These are phyloP conservation scores for Ambrosia hybrid DNA, from an alignment of 140 eudicot genomes.

Conservation along the genomic window DNA sequence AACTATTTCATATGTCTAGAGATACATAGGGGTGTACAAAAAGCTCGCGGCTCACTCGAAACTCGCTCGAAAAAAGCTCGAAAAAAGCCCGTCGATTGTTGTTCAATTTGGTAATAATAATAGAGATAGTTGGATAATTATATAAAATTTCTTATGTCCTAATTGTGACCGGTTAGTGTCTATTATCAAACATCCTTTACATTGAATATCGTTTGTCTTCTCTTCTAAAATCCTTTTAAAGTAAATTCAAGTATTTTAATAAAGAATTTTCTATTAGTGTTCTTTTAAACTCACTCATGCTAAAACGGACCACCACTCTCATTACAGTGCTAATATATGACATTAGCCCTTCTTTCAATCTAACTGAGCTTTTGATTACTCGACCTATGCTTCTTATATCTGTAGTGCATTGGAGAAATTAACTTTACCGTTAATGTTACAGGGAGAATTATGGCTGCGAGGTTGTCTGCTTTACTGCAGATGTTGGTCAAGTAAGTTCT, in stretches of 20 bases:
- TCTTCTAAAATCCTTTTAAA: neutral
- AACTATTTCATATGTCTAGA: too few species aligned
- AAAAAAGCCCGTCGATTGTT: neutral
- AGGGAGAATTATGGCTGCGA: constrained; percentile 98
- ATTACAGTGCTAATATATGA: too few species aligned
- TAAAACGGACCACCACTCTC: too few species aligned
- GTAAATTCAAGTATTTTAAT: neutral
- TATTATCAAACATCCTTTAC: constrained; percentile 13
- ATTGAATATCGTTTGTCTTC: neutral
- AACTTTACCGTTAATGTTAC: constrained; percentile 26
- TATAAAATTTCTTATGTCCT: neutral
- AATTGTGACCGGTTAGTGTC: constrained; percentile 5
- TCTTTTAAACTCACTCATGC: too few species aligned
- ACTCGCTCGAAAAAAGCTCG: too few species aligned
- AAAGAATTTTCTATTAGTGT: neutral
- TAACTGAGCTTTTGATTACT: too few species aligned
- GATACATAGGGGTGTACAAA: too few species aligned
- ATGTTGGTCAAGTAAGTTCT: constrained; percentile 93
- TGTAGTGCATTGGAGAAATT: constrained; percentile 1
- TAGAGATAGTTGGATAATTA: constrained; percentile 13
- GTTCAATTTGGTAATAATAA: neutral
- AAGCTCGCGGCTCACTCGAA: too few species aligned
- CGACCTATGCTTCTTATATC: too few species aligned
- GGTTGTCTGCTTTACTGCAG: constrained; percentile 98
- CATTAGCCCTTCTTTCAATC: too few species aligned